Conservation (phyloP, 805 yeast species). For the Yueomyces sinensis region DNA sequence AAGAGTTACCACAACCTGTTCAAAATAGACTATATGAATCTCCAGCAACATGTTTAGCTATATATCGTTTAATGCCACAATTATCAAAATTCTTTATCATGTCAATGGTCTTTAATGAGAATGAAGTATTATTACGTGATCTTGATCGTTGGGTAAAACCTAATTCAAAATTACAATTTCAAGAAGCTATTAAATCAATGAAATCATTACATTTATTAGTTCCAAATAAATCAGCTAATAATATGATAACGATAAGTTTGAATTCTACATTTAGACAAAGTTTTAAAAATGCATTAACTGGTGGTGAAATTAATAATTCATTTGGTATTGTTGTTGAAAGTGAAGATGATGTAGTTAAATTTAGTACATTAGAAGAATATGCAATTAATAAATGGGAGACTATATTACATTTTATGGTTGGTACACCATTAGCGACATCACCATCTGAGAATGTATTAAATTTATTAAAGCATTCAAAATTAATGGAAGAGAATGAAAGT, state of each 20-base stretch:
- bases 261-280: slow-evolving; percentile 65
- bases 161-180: slow-evolving; percentile 37
- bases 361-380: slow-evolving; percentile 61
- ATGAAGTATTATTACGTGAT: slow-evolving; percentile 51
- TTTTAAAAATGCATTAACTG: slow-evolving; percentile 74
- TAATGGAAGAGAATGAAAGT: slow-evolving; percentile 56
- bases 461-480: slow-evolving; percentile 63
- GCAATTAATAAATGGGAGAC: slow-evolving; percentile 90
- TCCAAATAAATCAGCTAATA: slow-evolving; percentile 17
- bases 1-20: slow-evolving; percentile 78
- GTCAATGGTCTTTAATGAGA: slow-evolving; percentile 74
- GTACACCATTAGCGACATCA: slow-evolving; percentile 55
- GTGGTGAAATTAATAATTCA: slow-evolving; percentile 52
- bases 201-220: slow-evolving; percentile 61
- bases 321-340: slow-evolving; percentile 62
- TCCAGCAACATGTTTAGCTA: slow-evolving; percentile 90
- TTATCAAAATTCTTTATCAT: slow-evolving; percentile 80
- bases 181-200: slow-evolving; percentile 68
- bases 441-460: slow-evolving; percentile 79
- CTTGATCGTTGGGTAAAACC: slow-evolving; percentile 67
- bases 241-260: slow-evolving; percentile 28
- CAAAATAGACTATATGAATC: slow-evolving; percentile 69
- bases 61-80: slow-evolving; percentile 80
- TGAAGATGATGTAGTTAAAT: slow-evolving; percentile 42
- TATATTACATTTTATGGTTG: slow-evolving; percentile 94